Conservation (phyloP, 257 asterid species). For the Solanum medicagineum region DNA sequence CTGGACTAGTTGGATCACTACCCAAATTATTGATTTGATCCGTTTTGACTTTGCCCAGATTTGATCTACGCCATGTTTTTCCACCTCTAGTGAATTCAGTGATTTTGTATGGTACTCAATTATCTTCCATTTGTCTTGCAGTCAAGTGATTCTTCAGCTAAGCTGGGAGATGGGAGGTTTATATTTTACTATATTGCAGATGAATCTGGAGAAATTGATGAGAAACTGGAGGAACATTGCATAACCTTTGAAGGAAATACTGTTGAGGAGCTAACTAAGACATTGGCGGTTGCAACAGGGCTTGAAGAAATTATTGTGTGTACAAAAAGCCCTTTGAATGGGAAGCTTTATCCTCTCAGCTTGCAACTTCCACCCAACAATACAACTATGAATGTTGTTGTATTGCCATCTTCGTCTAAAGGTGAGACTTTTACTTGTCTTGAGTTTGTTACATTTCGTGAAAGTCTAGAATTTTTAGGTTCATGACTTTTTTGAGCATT, state of each 20-base stretch:
- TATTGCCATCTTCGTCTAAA: constrained; percentile 50
- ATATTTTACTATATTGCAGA: constrained; percentile 49
- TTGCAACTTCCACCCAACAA: constrained; percentile 93
- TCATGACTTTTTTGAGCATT: background rate
- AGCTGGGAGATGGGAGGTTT: constrained; percentile 54
- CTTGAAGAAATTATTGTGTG: constrained; percentile 56
- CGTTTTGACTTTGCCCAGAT: background rate
- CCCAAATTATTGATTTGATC: background rate
- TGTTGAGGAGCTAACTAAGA: constrained; percentile 42
- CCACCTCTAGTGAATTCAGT: background rate
- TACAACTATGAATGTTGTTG: constrained; percentile 51
- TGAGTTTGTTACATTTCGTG: background rate
- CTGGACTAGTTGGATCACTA: background rate
- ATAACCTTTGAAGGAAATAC: constrained; percentile 55
- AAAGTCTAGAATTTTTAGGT: background rate
- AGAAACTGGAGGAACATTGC: constrained; percentile 49
- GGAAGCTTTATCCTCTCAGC: constrained; percentile 82
- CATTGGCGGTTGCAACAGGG: constrained; percentile 56
- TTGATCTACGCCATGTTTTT: background rate
- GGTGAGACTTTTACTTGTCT: constrained; percentile 21
- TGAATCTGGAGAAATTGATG: constrained; percentile 59
- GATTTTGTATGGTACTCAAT: background rate
- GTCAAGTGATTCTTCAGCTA: constrained; percentile 55
- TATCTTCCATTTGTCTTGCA: constrained; percentile 14
- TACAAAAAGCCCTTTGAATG: constrained; percentile 62